A percentile compares a stretch with the other conserved stretches of the same genome.
These are phyloP conservation scores for Candida tropicalis DNA, from an alignment of 1,139 yeast species.

Conservation along the genomic window DNA sequence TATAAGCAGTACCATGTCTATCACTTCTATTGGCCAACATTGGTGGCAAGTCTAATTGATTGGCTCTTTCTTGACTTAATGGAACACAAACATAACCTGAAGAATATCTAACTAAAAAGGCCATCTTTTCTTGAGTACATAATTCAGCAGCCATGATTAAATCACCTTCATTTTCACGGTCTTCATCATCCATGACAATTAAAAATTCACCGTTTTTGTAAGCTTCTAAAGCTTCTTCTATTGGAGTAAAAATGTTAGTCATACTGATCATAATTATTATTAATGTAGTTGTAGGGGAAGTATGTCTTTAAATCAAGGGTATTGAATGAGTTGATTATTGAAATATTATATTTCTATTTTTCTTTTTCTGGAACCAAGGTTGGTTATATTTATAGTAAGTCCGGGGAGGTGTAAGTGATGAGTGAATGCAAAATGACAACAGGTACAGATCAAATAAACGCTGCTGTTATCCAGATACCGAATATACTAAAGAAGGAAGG, in stretches of 20 bases:
- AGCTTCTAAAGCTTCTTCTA: constrained; percentile 69
- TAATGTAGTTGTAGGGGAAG: not conserved
- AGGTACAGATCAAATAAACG: not conserved
- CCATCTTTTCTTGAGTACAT: constrained; percentile 86
- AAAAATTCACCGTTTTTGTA: constrained; percentile 86
- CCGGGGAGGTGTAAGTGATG: not conserved
- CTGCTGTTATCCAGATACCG: no score
- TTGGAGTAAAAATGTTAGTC: constrained; percentile 17
- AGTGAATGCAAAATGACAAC: not conserved
- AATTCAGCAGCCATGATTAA: constrained; percentile 87
- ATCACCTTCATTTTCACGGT: constrained; percentile 97
- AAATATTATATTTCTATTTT: constrained; percentile 1
- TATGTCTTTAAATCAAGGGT: no score
- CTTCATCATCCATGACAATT: constrained; percentile 94
- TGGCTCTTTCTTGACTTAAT: constrained; percentile 75
- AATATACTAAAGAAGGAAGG: not conserved
- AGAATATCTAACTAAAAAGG: constrained; percentile 85
- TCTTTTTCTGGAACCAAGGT: not conserved
- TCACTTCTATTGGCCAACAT: constrained; percentile 72
- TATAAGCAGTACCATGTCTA: constrained; percentile 96
- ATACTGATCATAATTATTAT: constrained; percentile 10
- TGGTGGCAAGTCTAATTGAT: constrained; percentile 73
- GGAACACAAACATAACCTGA: constrained; percentile 97
- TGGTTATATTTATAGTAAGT: not conserved
- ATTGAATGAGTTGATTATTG: not conserved